Base-by-base conservation (phyloP, 164 flowering plant species). In the Piper betle region DNA sequence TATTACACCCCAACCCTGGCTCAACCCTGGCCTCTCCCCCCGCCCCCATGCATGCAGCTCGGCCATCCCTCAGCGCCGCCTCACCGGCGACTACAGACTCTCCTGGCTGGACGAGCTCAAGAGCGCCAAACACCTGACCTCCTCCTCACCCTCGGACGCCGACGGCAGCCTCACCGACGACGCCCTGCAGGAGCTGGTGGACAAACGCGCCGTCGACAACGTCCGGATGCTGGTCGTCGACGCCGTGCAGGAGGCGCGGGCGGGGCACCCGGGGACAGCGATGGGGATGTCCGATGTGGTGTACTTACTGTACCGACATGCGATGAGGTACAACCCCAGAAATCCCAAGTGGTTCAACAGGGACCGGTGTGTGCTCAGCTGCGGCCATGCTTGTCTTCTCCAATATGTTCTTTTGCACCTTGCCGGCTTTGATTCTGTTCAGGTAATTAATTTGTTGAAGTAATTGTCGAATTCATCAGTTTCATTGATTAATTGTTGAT, bases 281-380 rank as follows among this genome's bases (percentile, higher is more conserved):
- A 88, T 94, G 96, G 99, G 99, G 0, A 86, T 95, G 63, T 97
- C 99, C 5, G 96, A 96, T 19, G 83, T 94, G 86, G 97, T 91
- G 50, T 92, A 93, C 62, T 73, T 88, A 4, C 69, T 93, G 67
- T 91, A 84, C 62, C 90, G 86, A 70, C 95, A 93, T 73, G 66
- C 88, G 46, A 88, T 93, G 99, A 81, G 78, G 72, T 90, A 83
- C 62, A 93, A 90, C 68, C 99, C 99, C 41, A 90, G 85, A 79
- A 90, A 90, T 64, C 96, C 97, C 1, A 79, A 81, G 57, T 93
- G 97, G 99, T 93, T 93, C 61, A 93, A 93, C 62, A 76, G 99
- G 15, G 99, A 93, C 58, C 82, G 99, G 15, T 93, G 90, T 62
- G 96, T 93, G 6, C 72, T 93, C 58, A 88, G 95, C 6, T 96